Conservation (phyloP, 2,329 filamentous ascomycete genomes). For the Diaporthe nobilis region DNA sequence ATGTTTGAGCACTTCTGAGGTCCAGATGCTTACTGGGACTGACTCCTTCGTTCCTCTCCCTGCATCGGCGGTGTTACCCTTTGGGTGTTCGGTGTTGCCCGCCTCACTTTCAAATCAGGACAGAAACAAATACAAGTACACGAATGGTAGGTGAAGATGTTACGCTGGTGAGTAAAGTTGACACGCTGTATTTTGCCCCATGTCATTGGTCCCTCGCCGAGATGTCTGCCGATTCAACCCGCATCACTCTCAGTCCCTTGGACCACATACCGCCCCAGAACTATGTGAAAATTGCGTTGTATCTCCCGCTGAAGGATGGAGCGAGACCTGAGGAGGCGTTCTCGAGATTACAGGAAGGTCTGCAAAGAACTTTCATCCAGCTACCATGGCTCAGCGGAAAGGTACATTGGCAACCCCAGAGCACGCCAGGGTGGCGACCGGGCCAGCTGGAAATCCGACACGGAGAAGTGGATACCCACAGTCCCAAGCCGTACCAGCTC, state of each 20-base stretch:
- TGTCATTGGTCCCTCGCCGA: not conserved
- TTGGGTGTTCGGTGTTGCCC: too few species aligned
- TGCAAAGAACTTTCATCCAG: slow-evolving; percentile 38
- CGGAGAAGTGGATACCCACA: slow-evolving; percentile 37
- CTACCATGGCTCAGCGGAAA: slow-evolving; percentile 44
- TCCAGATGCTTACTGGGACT: too few species aligned
- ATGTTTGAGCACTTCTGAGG: too few species aligned
- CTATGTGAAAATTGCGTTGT: slow-evolving; percentile 3
- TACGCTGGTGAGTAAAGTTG: too few species aligned
- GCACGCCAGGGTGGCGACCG: slow-evolving; percentile 40
- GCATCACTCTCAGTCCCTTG: slow-evolving; percentile 2
- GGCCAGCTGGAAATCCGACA: slow-evolving; percentile 45
- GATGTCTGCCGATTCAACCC: not conserved
- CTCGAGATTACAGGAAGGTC: slow-evolving; percentile 33
- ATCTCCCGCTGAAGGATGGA: slow-evolving; percentile 31
- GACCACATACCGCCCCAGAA: slow-evolving; percentile 32
- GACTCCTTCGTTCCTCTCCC: too few species aligned
- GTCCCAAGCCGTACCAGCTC: slow-evolving; percentile 47
- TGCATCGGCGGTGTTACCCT: too few species aligned
- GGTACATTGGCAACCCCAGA: slow-evolving; percentile 30
- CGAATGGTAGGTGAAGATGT: too few species aligned
- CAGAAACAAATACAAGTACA: too few species aligned
- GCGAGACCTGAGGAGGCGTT: slow-evolving; percentile 32
- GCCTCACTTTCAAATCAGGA: too few species aligned
- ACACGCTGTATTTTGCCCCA: not conserved